Evolutionary conservation across 2,329 filamentous ascomycete species (phyloP), one percentile per base, ranked within the genome.

Genomic region (Aspergillus ustus): DNA sequence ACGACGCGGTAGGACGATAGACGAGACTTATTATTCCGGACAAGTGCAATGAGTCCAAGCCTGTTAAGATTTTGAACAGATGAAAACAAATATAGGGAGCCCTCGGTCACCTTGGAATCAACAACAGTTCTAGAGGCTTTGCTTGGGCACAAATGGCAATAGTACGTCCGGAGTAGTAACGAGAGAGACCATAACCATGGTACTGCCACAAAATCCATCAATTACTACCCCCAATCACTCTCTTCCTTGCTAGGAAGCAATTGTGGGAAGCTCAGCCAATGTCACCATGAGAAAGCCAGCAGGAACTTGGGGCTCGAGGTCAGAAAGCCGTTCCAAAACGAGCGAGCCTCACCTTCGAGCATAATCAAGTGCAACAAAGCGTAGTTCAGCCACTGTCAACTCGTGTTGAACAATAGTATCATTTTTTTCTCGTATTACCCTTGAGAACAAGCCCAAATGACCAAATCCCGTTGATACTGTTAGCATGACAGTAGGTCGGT

Each of bases 21-120:
- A 97, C 74, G 94, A 97, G 88, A 93, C 92, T 81, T 93, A 88
- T 80, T 97, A 89, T 78, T 87, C 86, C 44, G 57, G 59, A 13
- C 19, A 45, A 7, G 11, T 5, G n/a, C 19, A 11, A 22, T 45
- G n/a, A 45, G 19, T 45, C 17, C 17, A 19, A n/a, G 43, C 20
- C 43, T 4, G 31, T 40, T 40, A 17, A 15, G 11, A 15, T 40
- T 40, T 40, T 40, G 11, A 40, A 15, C 9, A 40, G 3, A 15
- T 15, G 15, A 40, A 15, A 40, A 40, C 15, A 40, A 15, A 15
- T 1, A 5, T 2, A 5, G 11, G 8, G 11, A 40, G 13, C 15
- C 34, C 13, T 15, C 15, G 15, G 34, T 9, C 34, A 40, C 34
- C 34, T 11, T 5, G 9, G 13, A 13, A 40, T 40, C 11, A 40